phyloP scores from a whole-genome alignment of 345 rosid species.

The Balakata baccata region DNA sequence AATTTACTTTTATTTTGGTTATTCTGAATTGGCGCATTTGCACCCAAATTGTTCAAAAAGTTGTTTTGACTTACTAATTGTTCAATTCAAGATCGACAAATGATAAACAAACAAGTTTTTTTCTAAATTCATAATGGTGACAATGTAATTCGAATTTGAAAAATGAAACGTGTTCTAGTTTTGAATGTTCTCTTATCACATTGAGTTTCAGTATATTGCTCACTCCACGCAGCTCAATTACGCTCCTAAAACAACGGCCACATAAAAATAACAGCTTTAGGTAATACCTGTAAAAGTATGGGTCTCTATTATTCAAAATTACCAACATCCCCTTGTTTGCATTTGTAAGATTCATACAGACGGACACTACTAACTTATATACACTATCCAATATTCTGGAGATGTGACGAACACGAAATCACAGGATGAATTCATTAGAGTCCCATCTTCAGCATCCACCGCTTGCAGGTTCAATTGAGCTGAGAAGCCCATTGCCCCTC shows the following conservation, averaged over 20 bases:
- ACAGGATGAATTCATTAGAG: not conserved
- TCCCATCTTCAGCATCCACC: slow-evolving; percentile 64
- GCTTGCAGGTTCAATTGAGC: slow-evolving; percentile 89
- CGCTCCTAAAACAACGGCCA: not conserved
- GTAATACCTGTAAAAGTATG: not conserved
- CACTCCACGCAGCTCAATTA: not conserved
- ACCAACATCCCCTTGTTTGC: slow-evolving; percentile 22
- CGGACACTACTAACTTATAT: slow-evolving; percentile 27
- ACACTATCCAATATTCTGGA: slow-evolving; percentile 31
- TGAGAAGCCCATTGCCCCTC: slow-evolving; percentile 86
- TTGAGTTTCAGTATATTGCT: too few species aligned
- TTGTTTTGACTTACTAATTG: too few species aligned
- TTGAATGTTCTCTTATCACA: too few species aligned
- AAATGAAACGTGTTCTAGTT: too few species aligned
- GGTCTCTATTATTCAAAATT: slow-evolving; percentile 29
- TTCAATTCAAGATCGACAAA: too few species aligned
- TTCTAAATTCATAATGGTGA: too few species aligned
- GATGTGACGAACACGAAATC: slow-evolving; percentile 5
- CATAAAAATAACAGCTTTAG: not conserved
- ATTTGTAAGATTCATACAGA: slow-evolving; percentile 10
- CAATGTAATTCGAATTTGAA: too few species aligned
- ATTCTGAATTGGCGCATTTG: too few species aligned
- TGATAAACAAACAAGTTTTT: too few species aligned
- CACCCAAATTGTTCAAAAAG: too few species aligned
- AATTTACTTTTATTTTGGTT: too few species aligned